Evolutionary conservation across 1,139 yeast genomes (phyloP), one percentile per base, ranked within the genome.

Genomic region (Magnusiomyces clavatus): DNA sequence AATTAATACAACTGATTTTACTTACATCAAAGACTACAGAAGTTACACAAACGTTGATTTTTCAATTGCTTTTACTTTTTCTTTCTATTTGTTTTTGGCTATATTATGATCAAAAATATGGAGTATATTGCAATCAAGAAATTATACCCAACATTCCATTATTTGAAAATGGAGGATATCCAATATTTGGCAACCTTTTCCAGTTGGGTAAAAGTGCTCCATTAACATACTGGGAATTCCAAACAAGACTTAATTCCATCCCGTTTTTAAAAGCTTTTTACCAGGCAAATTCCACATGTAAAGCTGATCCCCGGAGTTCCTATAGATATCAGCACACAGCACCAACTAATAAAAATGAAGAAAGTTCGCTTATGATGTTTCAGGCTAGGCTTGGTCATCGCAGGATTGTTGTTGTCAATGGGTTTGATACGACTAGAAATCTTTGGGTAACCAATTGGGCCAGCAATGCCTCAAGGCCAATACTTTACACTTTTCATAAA

Each of bases 391-490:
- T 85, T 51, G 95, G 95, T 0, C 68, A 65, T 31, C 71, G 68
- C 50, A 69, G 77, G 11, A 77, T 82, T 0, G 74, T 86, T 8
- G 83, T 86, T 34, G 90, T 82, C 11, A 84, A 86, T 62, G 75
- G 83, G 0, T 81, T 69, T 59, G 75, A 74, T 2, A 75, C 83
- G 6, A 80, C 82, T 1, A 65, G 68, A 43, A 66, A 70, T 35
- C 66, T 86, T 3, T 84, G 88, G 86, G 62, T 72, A 17, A 74
- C 72, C 37, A 72, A 77, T 57, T 70, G 81, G 40, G 65, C 72
- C 38, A 77, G 82, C 1, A 77, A 78, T 56, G 81, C 80, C 58
- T 85, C 94, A 1, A 69, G 95, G 45, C 94, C 95, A 0, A 65
- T 74, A 29, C 72, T 77, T 51, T 78, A 80, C 64, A 82, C 89